Percentiles rank a stretch among this genome's conserved stretches.
Conservation (phyloP, 2,329 filamentous ascomycete species). For the Phaeosphaeria sp. region DNA sequence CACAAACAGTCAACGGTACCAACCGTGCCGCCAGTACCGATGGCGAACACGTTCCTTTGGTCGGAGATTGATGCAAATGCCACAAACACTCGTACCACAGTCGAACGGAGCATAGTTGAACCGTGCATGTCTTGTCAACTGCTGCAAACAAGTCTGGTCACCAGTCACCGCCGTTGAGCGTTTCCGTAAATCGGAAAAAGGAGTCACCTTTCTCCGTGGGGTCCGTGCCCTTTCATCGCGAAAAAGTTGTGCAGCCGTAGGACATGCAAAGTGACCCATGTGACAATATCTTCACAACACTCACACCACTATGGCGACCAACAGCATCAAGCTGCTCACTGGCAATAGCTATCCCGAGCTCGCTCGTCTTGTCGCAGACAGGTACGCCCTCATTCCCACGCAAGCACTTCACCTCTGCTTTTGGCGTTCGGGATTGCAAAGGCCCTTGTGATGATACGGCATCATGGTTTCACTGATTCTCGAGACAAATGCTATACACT, state of each 20-base stretch:
- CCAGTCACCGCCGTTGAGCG: background rate
- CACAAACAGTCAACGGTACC: background rate
- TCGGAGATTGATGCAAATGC: background rate
- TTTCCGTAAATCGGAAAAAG: slow-evolving; percentile 6
- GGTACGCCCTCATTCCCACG: slow-evolving; percentile 54
- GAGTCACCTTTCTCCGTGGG: slow-evolving; percentile 27
- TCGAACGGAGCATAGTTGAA: background rate
- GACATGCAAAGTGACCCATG: slow-evolving; percentile 9
- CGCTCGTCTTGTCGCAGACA: slow-evolving; percentile 71
- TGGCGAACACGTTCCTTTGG: background rate
- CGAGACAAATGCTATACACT: background rate
- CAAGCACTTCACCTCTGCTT: background rate
- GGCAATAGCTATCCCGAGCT: slow-evolving; percentile 78
- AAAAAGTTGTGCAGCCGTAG: slow-evolving; percentile 26
- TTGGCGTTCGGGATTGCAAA: background rate
- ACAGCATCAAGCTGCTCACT: slow-evolving; percentile 77
- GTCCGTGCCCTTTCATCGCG: slow-evolving; percentile 23
- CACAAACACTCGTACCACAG: background rate
- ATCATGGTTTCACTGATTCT: background rate
- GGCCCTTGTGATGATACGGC: background rate
- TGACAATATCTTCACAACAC: slow-evolving; percentile 19
- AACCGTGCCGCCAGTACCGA: background rate
- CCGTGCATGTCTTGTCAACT: background rate
- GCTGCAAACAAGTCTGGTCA: background rate
- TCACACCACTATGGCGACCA: slow-evolving; percentile 65